Base-by-base conservation (phyloP, 352 stramenopile genomes). In the Thalassiosira exigua region DNA sequence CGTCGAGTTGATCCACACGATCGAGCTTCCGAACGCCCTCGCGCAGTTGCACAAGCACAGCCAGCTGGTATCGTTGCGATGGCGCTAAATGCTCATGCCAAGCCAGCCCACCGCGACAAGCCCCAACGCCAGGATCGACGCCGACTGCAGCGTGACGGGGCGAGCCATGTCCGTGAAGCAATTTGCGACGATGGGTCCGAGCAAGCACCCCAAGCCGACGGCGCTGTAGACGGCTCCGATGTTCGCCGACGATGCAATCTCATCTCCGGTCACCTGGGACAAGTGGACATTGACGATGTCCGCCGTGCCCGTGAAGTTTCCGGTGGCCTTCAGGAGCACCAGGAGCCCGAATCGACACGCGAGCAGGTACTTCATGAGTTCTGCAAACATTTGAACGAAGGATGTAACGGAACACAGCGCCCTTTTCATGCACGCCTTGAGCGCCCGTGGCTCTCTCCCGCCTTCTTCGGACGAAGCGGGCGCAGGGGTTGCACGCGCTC, bases 241-340 rank as follows among this genome's bases (percentile, higher is more conserved):
- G 30, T 53, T 58, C 17, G 64, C 64, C 2, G 54, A 26, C 3
- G 52, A 29, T 1, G 46, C 36, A 2, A 52, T 26, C 59, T 21
- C 22, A 44, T 52, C 39, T 30, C 64, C 54, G 11, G 46, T 39
- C 11, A 72, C 69, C 64, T 67, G 53, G 1, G 73, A n/a, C 50
- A 85, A 81, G 2, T 42, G 26, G 3, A 86, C 76, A 54, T 84
- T 88, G 11, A 88, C 36, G 4, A 88, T 59, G 64, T 86, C 77
- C 11, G 65, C 72, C 4, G 66, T 74, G 54, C 46, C 79, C 21
- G 44, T 48, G 2, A 86, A 21, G 0, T 44, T 26, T 5, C 19
- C 29, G 21, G 72, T 60, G 29, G 33, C 60, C 48, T 88, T 88
- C n/a, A 86, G 27, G 21, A 88, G 69, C 17, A 72, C 41, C 46